Evolutionary conservation across 257 asterid species (phyloP).

Genomic region (Mitragyna speciosa): DNA sequence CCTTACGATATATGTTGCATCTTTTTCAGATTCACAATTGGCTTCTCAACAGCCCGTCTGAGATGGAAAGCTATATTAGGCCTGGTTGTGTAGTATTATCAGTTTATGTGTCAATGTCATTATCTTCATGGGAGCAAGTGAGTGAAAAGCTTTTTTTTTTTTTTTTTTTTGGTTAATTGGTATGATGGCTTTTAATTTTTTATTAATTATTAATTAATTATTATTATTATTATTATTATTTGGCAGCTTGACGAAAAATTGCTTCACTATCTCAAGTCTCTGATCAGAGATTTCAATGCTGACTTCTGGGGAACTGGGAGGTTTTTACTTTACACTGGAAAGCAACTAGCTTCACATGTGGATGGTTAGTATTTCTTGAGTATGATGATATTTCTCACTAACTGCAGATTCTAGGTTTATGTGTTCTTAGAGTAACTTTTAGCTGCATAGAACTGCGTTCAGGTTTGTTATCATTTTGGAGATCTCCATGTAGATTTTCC

Average conservation of each 20-base stretch:
- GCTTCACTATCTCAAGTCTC: conserved; percentile 49
- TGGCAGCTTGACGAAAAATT: conserved; percentile 74
- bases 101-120: conserved; percentile 73
- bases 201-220: conserved; percentile 20
- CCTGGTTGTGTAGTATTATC: conserved; percentile 89
- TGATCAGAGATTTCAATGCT: conserved; percentile 46
- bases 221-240: not conserved
- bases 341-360: conserved; percentile 59
- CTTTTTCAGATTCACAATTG: conserved; percentile 68
- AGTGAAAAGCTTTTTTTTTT: conserved; percentile 30
- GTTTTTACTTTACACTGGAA: conserved; percentile 61
- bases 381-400: not conserved
- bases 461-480: not conserved
- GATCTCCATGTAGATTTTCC: not conserved
- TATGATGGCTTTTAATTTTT: not conserved
- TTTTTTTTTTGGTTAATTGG: not conserved
- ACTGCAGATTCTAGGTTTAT: not conserved
- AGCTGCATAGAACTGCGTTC: not conserved
- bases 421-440: not conserved
- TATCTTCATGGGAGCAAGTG: conserved; percentile 75
- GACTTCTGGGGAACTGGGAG: conserved; percentile 76
- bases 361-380: conserved; percentile 44
- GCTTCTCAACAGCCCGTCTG: conserved; percentile 87
- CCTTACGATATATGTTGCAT: conserved; percentile 3
- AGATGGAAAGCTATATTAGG: conserved; percentile 92